Conservation (phyloP, 2,329 filamentous ascomycete species). For the Penicillium crustosum region DNA sequence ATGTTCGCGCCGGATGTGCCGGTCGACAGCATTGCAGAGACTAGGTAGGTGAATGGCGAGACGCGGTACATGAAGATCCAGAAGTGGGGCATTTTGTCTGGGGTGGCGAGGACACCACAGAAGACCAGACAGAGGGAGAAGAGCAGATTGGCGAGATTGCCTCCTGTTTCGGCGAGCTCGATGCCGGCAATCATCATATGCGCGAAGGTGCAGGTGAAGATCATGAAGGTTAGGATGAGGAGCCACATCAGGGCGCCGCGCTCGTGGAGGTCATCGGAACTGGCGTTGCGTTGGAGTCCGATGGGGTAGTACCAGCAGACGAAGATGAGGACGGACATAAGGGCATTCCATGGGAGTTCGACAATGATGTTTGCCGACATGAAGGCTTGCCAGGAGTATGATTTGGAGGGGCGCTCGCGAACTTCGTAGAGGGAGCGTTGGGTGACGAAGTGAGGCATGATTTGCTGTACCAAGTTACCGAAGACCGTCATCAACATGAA, state of each 20-base stretch:
- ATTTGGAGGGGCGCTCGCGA: constrained; percentile 63
- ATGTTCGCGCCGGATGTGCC: constrained; percentile 36
- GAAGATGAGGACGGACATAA: constrained; percentile 64
- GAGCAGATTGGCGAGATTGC: constrained; percentile 61
- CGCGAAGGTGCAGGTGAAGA: constrained; percentile 71
- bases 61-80: constrained; percentile 78
- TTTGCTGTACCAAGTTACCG: constrained; percentile 56
- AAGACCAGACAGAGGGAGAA: constrained; percentile 62
- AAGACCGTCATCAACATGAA: constrained; percentile 86
- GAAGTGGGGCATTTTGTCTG: constrained; percentile 63
- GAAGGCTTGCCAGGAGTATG: constrained; percentile 74
- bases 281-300: constrained; percentile 46
- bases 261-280: constrained; percentile 42
- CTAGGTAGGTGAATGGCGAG: constrained; percentile 65
- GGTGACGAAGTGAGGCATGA: constrained; percentile 60
- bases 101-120: constrained; percentile 55
- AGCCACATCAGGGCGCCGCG: constrained; percentile 66
- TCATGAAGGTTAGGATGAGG: constrained; percentile 64
- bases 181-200: constrained; percentile 72
- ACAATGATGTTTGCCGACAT: constrained; percentile 69
- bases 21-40: constrained; percentile 46
- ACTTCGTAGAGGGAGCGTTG: constrained; percentile 61
- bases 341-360: constrained; percentile 66
- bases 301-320: constrained; percentile 69
- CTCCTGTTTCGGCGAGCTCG: constrained; percentile 67